Base-by-base conservation (phyloP, 768 basidiomycete species). In the Kwoniella sp. region DNA sequence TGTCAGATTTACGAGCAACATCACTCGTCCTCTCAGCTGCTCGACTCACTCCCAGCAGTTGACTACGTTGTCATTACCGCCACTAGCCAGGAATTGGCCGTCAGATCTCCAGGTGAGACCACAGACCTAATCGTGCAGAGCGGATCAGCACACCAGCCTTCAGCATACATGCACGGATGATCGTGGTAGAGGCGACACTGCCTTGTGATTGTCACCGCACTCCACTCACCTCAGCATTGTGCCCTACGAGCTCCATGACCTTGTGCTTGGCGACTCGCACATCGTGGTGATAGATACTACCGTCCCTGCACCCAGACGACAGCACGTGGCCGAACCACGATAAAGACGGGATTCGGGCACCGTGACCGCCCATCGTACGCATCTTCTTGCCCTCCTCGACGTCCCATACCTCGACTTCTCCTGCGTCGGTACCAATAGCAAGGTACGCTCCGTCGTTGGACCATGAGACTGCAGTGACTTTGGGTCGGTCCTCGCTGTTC, bases 41-140 rank as follows among this genome's bases (percentile, higher is more conserved):
- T 0, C 87, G 86, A 90, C 83, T 60, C 91, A 85, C 5, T 99
- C 95, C 95, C 95, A 99, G 55, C 96, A 89, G 75, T 96, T 95
- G 59, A 98, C 93, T 22, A 96, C 93, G 69, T 98, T 97, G 80
- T 98, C 96, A 76, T 98, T 96, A 0, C 93, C 95, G 1, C 95
- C 95, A 70, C 91, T 93, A 0, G 95, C 95, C 25, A 99, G 84
- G 22, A 95, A 83, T 79, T 93, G 69, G 0, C 93, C 92, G 70
- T 94, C 94, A 1, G 84, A 77, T 52, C 93, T 84, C 93, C 93
- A 98, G 63, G 88, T 88, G 58, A 98, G 76, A 2, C 94, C 93
- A 77, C 94, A 97, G 5, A 80, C 79, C 73, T 74, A 48, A 47
- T 22, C n/a, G 31, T 30, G 22, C 2, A 15, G 8, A 55, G 26